These are phyloP conservation scores for Neurospora tetrasperma DNA, from an alignment of 495 filamentous ascomycete genomes.

Conservation along the genomic window DNA sequence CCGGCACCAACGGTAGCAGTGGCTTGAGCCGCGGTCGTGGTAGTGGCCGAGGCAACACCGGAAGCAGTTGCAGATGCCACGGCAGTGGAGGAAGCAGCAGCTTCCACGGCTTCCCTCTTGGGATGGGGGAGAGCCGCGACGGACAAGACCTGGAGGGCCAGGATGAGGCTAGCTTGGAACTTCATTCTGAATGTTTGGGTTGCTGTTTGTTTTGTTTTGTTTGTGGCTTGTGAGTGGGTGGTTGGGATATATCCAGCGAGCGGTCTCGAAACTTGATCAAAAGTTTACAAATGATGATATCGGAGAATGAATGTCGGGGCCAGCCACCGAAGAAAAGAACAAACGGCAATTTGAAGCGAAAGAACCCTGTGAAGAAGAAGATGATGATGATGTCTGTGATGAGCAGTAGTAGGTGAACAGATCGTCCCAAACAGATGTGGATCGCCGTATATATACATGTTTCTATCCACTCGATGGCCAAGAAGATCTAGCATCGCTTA, in stretches of 20 bases:
- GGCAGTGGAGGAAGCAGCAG: neutral
- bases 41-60: neutral
- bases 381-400: neutral
- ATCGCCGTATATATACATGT: neutral
- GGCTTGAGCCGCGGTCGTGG: conserved; percentile 7
- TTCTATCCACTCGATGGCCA: neutral
- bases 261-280: neutral
- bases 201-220: neutral
- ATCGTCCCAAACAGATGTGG: neutral
- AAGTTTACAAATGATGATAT: neutral
- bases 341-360: neutral
- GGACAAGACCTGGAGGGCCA: conserved; percentile 18
- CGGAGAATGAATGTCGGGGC: neutral
- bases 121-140: conserved; percentile 15
- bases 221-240: neutral
- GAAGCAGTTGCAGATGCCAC: neutral
- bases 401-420: neutral
- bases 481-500: neutral
- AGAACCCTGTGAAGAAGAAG: neutral
- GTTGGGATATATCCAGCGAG: neutral
- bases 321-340: neutral
- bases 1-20: conserved; percentile 2
- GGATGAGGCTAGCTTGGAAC: conserved; percentile 12
- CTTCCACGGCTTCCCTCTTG: neutral
- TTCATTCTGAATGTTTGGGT: conserved; percentile 13